Percentiles rank a stretch among this genome's conserved stretches.
Conservation (phyloP, 2,329 filamentous ascomycete genomes). For the Emergomyces pasteurianus region DNA sequence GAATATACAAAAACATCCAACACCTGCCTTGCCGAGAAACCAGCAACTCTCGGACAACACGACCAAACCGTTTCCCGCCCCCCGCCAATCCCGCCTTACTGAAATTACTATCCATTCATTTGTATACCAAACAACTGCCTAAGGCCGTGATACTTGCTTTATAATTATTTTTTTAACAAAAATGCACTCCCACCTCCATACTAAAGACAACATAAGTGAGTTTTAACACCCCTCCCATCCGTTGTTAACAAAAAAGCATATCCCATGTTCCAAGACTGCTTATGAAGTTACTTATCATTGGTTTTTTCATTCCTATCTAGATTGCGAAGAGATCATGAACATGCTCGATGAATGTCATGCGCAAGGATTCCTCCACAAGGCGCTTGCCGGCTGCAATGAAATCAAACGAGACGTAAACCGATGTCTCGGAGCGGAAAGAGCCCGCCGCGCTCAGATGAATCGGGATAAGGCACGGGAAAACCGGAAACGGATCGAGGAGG, state of each 20-base stretch:
- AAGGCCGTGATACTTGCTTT: background rate
- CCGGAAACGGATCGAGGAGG: constrained; percentile 60
- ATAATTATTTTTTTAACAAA: too few relatives aligned
- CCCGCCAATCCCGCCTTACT: background rate
- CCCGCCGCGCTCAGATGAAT: constrained; percentile 67
- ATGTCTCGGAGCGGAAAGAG: constrained; percentile 70
- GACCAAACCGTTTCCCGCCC: too few relatives aligned
- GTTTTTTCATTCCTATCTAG: constrained; percentile 37
- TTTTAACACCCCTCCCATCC: constrained; percentile 11
- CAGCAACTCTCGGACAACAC: too few relatives aligned
- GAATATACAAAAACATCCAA: constrained; percentile 12
- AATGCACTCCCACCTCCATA: constrained; percentile 98
- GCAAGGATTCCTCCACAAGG: constrained; percentile 82
- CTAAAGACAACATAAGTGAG: constrained; percentile 77
- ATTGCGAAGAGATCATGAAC: constrained; percentile 87
- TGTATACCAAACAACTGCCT: background rate
- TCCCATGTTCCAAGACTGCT: background rate
- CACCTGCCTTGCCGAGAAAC: too few relatives aligned
- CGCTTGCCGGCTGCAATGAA: constrained; percentile 78
- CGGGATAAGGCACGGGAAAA: constrained; percentile 57
- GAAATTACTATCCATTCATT: background rate
- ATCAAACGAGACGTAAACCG: constrained; percentile 73
- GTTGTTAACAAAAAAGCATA: background rate
- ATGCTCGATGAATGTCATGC: constrained; percentile 94
- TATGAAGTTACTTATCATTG: background rate